Evolutionary conservation across 768 basidiomycete species (phyloP).

Genomic region (Lactarius psammicola): DNA sequence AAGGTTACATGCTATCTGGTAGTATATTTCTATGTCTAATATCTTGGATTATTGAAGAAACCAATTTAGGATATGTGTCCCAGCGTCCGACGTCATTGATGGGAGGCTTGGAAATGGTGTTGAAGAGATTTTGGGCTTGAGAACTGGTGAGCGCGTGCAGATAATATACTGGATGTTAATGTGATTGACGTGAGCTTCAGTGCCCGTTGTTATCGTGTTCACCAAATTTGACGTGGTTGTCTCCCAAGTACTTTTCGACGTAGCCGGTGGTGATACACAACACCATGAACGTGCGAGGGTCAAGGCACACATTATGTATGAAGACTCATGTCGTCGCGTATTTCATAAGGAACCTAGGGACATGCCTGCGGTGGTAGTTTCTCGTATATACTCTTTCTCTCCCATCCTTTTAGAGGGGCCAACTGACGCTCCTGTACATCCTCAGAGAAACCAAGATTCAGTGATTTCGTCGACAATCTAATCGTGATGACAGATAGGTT

Average conservation of each 20-base stretch:
- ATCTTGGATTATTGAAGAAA: neutral
- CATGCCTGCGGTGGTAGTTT: slow-evolving; percentile 7
- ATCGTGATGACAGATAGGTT: slow-evolving; percentile 1
- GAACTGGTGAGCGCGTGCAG: neutral
- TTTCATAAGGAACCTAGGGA: neutral
- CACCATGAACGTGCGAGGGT: neutral
- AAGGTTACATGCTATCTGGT: slow-evolving; percentile 16
- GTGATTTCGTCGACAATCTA: neutral
- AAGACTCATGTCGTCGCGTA: neutral
- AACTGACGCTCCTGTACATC: neutral
- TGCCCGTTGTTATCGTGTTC: slow-evolving; percentile 7
- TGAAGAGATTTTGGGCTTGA: neutral
- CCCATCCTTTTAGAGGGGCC: neutral
- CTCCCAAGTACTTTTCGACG: neutral
- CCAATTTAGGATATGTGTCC: neutral
- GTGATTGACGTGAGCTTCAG: neutral
- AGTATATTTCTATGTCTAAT: neutral
- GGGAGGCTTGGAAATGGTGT: neutral
- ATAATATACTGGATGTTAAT: neutral
- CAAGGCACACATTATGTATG: neutral
- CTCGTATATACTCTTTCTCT: neutral
- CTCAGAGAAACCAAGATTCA: neutral
- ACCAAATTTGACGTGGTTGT: slow-evolving; percentile 11
- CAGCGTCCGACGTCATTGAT: neutral
- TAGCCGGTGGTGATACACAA: neutral